Base-by-base conservation (phyloP, 257 asterid species). In the Coffea eugenioides region DNA sequence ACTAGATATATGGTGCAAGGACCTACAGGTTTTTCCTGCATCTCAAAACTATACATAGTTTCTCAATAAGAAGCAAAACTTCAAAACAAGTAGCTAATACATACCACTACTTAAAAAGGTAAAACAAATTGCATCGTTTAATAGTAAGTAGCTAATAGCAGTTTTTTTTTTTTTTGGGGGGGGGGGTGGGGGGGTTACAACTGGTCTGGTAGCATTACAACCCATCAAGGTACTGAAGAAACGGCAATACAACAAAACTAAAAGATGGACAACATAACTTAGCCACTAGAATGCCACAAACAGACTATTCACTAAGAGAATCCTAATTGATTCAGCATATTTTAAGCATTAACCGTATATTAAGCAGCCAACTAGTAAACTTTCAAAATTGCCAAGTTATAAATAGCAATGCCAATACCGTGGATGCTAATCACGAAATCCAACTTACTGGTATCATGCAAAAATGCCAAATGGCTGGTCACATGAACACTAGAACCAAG, bases 291-390 rank as follows among this genome's bases (percentile, higher is more conserved):
- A 69, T 75, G 57, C 79, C 79, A 74, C 79, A 83, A 73, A 79
- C 82, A 80, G 54, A 82, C 70, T 71, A 73, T 61, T 10, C 61
- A 61, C 52, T 76, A 68, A 71, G 74, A 68, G 81, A 41, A 78
- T 82, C 82, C 81, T 31, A 48, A 52, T 31, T 70, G 82, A 85
- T 59, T 62, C 48, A 52, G 77, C 74, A 69, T 21, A 72, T 81
- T 80, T 62, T 27, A 57, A 31, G 34, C 34, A 31, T 31, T 31
- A 31, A 31, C 34, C 34, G 34, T 31, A 31, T 31, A 31, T 31
- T 31, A 31, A 31, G 34, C 34, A 31, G 34, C 34, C 34, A 31
- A 1, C 34, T 31, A 31, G 34, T 31, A 31, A 31, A 31, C 34
- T 31, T 31, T 31, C 34, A 31, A 31, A 31, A 31, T 31, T 31